phyloP scores from a whole-genome alignment of 192 early-diverging fungal species.

The Pilaira anomala region DNA sequence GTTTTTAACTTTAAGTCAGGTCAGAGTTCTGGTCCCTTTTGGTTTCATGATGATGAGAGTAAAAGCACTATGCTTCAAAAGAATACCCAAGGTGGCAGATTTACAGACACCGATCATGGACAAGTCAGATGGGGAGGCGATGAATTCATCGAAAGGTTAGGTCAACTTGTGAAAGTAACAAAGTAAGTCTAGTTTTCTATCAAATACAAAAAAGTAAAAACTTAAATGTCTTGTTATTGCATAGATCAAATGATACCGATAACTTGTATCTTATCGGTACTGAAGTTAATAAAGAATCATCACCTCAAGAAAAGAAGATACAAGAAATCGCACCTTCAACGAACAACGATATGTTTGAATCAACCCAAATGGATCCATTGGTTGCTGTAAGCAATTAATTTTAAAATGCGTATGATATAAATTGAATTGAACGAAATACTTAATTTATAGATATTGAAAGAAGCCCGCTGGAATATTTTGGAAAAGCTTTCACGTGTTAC shows the following conservation, averaged over 20 bases:
- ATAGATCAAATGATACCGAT: conserved; percentile 6
- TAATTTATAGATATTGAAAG: conserved; percentile 64
- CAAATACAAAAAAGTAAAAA: not conserved
- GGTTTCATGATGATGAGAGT: conserved; percentile 72
- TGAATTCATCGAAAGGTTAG: conserved; percentile 59
- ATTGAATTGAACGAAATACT: not conserved
- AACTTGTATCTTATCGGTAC: not conserved
- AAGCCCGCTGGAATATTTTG: conserved; percentile 69
- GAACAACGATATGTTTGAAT: conserved; percentile 24
- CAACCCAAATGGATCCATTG: conserved; percentile 36
- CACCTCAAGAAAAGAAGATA: not conserved
- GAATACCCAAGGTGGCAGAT: conserved; percentile 14
- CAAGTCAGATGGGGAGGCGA: conserved; percentile 63
- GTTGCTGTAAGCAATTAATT: conserved; percentile 33
- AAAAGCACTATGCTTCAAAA: conserved; percentile 20
- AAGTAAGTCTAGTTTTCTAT: conserved; percentile 21
- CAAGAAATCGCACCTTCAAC: conserved; percentile 5
- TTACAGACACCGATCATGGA: conserved; percentile 27
- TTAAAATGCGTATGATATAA: not conserved
- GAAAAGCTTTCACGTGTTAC: conserved; percentile 77
- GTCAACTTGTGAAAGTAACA: conserved; percentile 34
- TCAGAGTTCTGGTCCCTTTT: conserved; percentile 61
- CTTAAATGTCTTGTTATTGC: not conserved
- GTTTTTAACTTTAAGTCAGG: conserved; percentile 64
- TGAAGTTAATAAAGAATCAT: no score